Percentiles rank a stretch among this genome's conserved stretches.
Evolutionary conservation across 257 asterid species (phyloP).

Genomic region (Solanum dulcamara): DNA sequence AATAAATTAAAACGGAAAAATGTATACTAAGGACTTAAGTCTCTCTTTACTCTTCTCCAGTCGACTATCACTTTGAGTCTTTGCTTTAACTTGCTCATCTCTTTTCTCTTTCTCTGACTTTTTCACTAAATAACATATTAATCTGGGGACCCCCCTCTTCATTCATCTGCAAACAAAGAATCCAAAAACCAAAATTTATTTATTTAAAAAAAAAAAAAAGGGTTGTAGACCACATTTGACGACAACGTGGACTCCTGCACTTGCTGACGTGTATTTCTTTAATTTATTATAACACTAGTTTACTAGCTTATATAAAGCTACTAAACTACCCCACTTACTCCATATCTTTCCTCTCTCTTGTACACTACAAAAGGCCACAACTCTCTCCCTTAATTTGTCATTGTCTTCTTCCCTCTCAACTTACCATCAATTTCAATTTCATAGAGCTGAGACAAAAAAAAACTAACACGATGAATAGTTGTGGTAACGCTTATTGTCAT

Average conservation of each 20-base stretch:
- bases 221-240: slow-evolving; percentile 10
- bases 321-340: slow-evolving; percentile 2
- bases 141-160: background rate
- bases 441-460: background rate
- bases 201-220: background rate
- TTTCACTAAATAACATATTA: background rate
- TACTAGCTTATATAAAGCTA: slow-evolving; percentile 27
- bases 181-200: background rate
- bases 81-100: background rate
- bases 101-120: background rate
- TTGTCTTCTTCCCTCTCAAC: slow-evolving; percentile 27
- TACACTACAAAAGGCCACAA: slow-evolving; percentile 2
- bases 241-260: slow-evolving; percentile 36
- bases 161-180: slow-evolving; percentile 7
- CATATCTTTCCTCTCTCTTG: background rate
- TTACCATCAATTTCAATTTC: slow-evolving; percentile 3
- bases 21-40: background rate
- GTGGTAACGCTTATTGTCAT: slow-evolving; percentile 13
- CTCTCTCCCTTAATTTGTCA: background rate
- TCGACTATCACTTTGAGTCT: background rate
- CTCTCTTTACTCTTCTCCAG: background rate
- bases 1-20: background rate
- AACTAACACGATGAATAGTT: slow-evolving; percentile 32
- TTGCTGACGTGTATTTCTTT: slow-evolving; percentile 35
- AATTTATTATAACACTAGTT: slow-evolving; percentile 3